phyloP scores from a whole-genome alignment of 2,329 filamentous ascomycete genomes.

The Monosporascus sp. region DNA sequence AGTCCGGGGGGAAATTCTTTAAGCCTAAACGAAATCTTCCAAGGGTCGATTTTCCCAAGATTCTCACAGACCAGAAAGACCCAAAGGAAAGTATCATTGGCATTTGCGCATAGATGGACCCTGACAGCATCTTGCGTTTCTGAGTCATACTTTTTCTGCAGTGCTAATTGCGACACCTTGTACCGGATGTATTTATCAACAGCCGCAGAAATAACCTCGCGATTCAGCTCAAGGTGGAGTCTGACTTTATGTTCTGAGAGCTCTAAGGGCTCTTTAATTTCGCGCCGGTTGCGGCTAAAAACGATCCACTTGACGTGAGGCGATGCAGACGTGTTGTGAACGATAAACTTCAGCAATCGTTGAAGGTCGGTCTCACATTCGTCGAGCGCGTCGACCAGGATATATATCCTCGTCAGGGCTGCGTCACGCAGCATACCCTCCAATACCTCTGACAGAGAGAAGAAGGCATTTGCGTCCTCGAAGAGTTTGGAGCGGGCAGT shows the following conservation, averaged over 20 bases:
- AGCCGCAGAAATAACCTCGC: constrained; percentile 25
- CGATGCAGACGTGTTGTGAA: not conserved
- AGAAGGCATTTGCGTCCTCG: no score
- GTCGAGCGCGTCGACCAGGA: constrained; percentile 3
- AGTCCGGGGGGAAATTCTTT: not conserved
- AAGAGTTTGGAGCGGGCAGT: no score
- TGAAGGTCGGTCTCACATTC: not conserved
- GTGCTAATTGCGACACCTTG: constrained; percentile 18
- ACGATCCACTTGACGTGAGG: constrained; percentile 35
- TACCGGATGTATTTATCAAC: constrained; percentile 30
- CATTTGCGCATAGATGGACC: constrained; percentile 15
- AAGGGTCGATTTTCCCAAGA: not conserved
- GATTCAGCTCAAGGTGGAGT: constrained; percentile 33
- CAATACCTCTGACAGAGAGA: constrained; percentile 34
- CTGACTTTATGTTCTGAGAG: constrained; percentile 11
- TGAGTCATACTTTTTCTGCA: not conserved
- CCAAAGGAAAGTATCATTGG: constrained; percentile 30
- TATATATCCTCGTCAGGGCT: constrained; percentile 17
- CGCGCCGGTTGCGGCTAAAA: constrained; percentile 37
- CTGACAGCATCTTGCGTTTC: not conserved
- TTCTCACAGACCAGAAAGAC: constrained; percentile 13
- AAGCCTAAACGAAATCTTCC: not conserved
- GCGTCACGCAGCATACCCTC: constrained; percentile 32
- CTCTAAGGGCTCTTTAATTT: constrained; percentile 30
- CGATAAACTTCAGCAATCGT: constrained; percentile 4